Evolutionary conservation across 345 rosid species (phyloP), one percentile per base, ranked within the genome.

Genomic region (rapeseed (Brassica napus)): DNA sequence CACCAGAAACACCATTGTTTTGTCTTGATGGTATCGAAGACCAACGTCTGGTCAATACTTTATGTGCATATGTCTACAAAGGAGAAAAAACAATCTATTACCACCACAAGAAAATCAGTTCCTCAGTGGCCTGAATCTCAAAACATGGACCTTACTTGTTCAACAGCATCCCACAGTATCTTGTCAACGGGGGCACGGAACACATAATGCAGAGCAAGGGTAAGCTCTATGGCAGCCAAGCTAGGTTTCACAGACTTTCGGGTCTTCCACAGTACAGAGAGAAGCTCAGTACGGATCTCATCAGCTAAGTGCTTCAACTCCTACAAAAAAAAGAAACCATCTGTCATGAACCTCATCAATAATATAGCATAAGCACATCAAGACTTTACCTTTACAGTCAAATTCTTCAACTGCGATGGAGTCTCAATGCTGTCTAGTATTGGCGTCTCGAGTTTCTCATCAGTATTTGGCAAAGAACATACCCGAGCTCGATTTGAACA

Each of bases 181-280:
- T 89, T 94, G 83, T 94, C 98, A 31, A 83, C 84, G 0, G 97
- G 98, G 59, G 97, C 91, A 84, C 88, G 90, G 55, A 94, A 94
- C 68, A 94, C 91, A 67, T 91, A 86, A 80, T 94, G 97, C 34
- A 94, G 81, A 39, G 97, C 97, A 81, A 94, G 83, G 0, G 97
- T 94, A 75, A 94, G 84, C 79, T 94, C 98, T 65, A 87, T 88
- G 1, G 85, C 85, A 26, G 97, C 97, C 75, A 92, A 83, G 84
- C 93, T 85, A 65, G 94, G 87, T 52, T 82, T 88, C n/a, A 87
- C 77, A 61, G 88, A 82, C 55, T 85, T 91, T 69, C 77, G 85
- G 14, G 80, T 84, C 81, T 83, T 82, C 54, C 84, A 81, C 73
- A 85, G 49, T 54, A 83, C 73, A 55, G 91, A 85, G 49, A 79